Percentiles rank a stretch among this genome's conserved stretches.
Conservation (phyloP, 305 asterid genomes). For the Fraxinus sp. region DNA sequence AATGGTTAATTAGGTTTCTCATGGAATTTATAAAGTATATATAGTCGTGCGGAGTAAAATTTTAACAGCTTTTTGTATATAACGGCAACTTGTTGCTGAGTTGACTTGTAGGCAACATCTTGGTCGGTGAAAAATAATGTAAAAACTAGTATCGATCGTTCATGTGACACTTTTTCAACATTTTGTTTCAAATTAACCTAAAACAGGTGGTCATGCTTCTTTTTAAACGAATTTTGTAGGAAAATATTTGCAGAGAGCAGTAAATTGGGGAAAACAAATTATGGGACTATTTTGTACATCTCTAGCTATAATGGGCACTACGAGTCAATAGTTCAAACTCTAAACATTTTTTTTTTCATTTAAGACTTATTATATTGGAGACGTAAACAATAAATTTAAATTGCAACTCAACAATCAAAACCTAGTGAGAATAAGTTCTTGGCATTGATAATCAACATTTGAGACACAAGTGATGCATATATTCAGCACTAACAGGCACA, state of each 20-base stretch:
- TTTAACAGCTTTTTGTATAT: background rate
- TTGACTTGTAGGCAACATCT: background rate
- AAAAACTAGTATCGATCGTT: no score
- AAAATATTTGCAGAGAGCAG: background rate
- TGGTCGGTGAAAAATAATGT: background rate
- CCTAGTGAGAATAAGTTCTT: background rate
- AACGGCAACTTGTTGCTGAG: background rate
- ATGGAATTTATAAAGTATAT: background rate
- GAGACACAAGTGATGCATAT: background rate
- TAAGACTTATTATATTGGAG: background rate
- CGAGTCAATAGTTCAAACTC: background rate
- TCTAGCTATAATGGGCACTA: background rate
- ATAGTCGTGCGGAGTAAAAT: no score
- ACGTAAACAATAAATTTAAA: no score
- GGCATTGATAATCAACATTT: background rate
- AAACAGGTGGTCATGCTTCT: background rate
- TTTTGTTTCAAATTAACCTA: background rate
- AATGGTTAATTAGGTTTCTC: background rate
- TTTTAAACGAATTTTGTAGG: background rate
- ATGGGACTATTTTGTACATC: background rate
- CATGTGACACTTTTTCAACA: background rate
- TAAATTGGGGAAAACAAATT: background rate
- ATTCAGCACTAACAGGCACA: background rate
- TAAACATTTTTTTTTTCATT: background rate
- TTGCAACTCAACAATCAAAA: background rate